Base-by-base conservation (phyloP, 2,329 filamentous ascomycete species). In the Sporothrix brasiliensis region DNA sequence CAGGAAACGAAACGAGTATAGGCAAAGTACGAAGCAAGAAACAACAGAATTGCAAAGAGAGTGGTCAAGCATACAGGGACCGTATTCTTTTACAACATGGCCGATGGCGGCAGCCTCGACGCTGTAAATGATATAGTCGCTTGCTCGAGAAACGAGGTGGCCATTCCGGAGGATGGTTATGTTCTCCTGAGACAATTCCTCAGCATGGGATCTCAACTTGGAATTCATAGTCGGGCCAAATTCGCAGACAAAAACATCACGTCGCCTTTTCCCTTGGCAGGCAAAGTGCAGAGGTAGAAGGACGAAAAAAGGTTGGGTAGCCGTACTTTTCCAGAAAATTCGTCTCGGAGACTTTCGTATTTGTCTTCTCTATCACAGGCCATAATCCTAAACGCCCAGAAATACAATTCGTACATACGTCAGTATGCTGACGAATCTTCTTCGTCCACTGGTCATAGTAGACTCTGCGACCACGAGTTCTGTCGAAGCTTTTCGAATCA, bases 101-200 rank as follows among this genome's bases (percentile, higher is more conserved):
- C 93, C 91, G 80, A 99, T 97, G 74, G 90, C 88, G 76, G 93
- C 93, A 7, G 95, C 95, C 82, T 98, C 94, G 80, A 99, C 95
- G 81, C 92, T 97, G 86, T 99, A 99, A 79, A 99, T 93, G 82
- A 97, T 97, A 81, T 94, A 98, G 86, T 98, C 94, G 89, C 94
- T 97, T 81, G 90, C 89, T 82, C 95, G 90, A 76, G 95, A 97
- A 76, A 99, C 95, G 80, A 94, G 87, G 83, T 98, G 94, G 76
- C 96, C 96, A 87, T 97, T 97, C 80, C 88, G 90, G 79, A 94
- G 89, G 77, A 99, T 95, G 81, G 92, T 89, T 84, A 99, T 85
- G 84, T 89, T 89, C 79, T 87, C 90, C 94, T 94, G 89, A 76
- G 79, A 71, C 78, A 75, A 69, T 54, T 54, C 34, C 84, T 87